Evolutionary conservation across 2,329 filamentous ascomycete genomes (phyloP).

Genomic region (Lachnellula arida): DNA sequence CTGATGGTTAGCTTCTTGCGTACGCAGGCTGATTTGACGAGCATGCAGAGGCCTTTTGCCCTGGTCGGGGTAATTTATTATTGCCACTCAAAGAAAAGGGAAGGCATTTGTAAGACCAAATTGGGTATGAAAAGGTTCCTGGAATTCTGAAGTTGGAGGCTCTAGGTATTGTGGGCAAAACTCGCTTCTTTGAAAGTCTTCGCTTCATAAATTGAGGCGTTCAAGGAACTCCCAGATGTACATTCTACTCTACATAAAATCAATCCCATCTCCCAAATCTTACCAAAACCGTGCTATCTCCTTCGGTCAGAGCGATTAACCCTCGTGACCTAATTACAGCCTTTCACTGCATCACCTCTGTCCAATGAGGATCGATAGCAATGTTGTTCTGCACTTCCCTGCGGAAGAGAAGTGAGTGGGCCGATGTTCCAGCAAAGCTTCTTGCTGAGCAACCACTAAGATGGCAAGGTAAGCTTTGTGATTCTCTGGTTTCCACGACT

Average conservation of each 20-base stretch:
- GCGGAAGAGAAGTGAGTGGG: constrained; percentile 29
- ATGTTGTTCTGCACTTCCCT: constrained; percentile 32
- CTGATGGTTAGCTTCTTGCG: not conserved
- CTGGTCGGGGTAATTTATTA: not conserved
- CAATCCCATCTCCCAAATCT: constrained; percentile 3
- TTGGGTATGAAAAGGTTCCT: not conserved
- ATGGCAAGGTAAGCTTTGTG: constrained; percentile 29
- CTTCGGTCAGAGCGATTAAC: not conserved
- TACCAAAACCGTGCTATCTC: not conserved
- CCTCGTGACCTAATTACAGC: not conserved
- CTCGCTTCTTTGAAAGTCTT: constrained; percentile 10
- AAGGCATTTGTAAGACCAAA: not conserved
- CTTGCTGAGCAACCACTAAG: constrained; percentile 19
- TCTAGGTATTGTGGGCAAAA: not conserved
- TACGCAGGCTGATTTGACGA: not conserved
- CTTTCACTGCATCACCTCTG: not conserved
- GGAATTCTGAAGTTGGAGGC: not conserved
- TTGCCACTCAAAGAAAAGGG: not conserved
- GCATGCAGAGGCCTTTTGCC: not conserved
- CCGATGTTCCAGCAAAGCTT: constrained; percentile 23
- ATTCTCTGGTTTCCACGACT: not conserved
- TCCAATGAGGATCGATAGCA: not conserved
- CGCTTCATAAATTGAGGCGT: constrained; percentile 1
- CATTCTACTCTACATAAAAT: constrained; percentile 17
- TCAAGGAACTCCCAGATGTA: constrained; percentile 13